Conservation (phyloP, 2,329 filamentous ascomycete genomes). For the Colletotrichum lini region DNA sequence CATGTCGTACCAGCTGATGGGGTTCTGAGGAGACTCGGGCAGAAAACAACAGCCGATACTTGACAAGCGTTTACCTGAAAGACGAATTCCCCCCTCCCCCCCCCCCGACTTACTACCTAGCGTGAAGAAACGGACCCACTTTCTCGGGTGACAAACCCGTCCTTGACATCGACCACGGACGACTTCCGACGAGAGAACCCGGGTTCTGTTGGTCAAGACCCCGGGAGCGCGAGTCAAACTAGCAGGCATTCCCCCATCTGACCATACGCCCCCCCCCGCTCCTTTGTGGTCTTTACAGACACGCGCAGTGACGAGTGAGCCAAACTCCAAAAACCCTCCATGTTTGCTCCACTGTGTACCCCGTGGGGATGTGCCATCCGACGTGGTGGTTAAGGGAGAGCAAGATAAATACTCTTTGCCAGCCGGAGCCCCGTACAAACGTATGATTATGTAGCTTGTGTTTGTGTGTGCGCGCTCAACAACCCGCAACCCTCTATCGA, state of each 20-base stretch:
- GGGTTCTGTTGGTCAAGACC: constrained; percentile 17
- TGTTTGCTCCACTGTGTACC: constrained; percentile 36
- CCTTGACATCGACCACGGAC: constrained; percentile 32
- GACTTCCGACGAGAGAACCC: constrained; percentile 34
- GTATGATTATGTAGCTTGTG: background rate
- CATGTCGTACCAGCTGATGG: background rate
- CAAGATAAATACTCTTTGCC: constrained; percentile 40
- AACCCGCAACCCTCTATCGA: background rate
- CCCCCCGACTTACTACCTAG: background rate
- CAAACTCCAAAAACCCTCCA: constrained; percentile 30
- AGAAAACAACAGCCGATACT: background rate
- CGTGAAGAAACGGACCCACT: constrained; percentile 2
- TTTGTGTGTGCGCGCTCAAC: background rate
- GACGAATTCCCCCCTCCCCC: background rate
- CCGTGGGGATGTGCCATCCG: constrained; percentile 38
- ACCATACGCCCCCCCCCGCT: background rate
- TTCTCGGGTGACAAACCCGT: constrained; percentile 15
- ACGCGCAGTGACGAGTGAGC: constrained; percentile 23
- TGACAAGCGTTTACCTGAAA: background rate
- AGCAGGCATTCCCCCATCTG: constrained; percentile 26
- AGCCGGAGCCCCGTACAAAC: constrained; percentile 13
- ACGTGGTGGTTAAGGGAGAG: constrained; percentile 17
- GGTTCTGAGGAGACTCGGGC: too few relatives aligned
- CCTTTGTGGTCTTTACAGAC: background rate
- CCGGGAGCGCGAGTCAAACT: constrained; percentile 34